These are phyloP conservation scores for Fibroporia radiculosa DNA, from an alignment of 768 basidiomycete species.

Conservation along the genomic window DNA sequence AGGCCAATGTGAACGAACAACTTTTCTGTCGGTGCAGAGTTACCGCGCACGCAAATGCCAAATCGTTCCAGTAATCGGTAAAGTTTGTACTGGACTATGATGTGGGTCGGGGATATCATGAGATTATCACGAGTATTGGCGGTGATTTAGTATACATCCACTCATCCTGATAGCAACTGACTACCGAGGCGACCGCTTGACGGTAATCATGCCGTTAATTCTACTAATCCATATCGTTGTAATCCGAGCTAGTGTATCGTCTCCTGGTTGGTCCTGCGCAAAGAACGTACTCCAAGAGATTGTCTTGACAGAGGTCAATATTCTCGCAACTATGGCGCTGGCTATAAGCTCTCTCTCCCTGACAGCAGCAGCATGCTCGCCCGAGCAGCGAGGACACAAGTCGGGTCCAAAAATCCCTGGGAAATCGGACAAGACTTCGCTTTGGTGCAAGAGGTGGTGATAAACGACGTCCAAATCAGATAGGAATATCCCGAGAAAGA, in stretches of 20 bases:
- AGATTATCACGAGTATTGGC: no score
- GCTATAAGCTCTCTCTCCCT: conserved; percentile 40
- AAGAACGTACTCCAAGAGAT: conserved; percentile 52
- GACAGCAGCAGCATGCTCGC: conserved; percentile 22
- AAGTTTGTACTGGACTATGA: no score
- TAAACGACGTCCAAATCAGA: conserved; percentile 45
- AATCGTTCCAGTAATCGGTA: no score
- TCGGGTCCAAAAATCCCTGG: conserved; percentile 18
- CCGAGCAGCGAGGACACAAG: conserved; percentile 29
- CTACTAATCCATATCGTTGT: conserved; percentile 37
- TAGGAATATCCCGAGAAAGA: conserved; percentile 58
- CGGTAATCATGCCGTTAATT: conserved; percentile 31
- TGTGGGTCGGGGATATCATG: no score
- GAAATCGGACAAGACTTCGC: conserved; percentile 2
- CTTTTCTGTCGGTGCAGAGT: no score
- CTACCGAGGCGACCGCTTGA: conserved; percentile 36
- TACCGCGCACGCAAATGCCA: no score
- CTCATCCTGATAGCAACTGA: not conserved
- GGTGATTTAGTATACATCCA: not conserved
- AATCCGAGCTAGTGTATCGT: conserved; percentile 14
- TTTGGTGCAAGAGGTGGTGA: conserved; percentile 29
- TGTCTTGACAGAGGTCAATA: conserved; percentile 34
- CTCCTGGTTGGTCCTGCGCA: conserved; percentile 7
- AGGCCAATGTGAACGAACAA: no score
- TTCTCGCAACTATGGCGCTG: conserved; percentile 35